phyloP scores from a whole-genome alignment of 345 rosid species.

The Boechera divaricarpa region DNA sequence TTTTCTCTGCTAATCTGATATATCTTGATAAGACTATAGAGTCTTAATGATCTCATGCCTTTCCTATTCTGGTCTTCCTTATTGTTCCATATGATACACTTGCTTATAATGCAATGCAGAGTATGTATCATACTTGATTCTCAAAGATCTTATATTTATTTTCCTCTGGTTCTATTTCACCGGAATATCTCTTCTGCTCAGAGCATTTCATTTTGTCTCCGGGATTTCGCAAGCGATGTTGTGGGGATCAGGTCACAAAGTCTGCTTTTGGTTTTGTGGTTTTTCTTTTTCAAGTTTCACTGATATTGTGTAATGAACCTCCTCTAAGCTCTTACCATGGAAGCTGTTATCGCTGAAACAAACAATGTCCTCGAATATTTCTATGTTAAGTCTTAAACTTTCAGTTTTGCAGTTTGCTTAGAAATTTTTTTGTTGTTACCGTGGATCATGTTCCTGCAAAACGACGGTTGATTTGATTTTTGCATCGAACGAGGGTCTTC shows the following conservation, averaged over 20 bases:
- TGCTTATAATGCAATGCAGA: background rate
- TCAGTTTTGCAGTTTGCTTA: constrained; percentile 1
- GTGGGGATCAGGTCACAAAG: background rate
- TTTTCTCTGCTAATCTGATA: background rate
- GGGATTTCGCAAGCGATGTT: background rate
- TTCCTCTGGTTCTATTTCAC: background rate
- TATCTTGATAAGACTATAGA: background rate
- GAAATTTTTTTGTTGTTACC: background rate
- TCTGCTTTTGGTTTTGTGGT: constrained; percentile 1
- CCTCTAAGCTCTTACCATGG: background rate
- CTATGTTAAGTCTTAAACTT: background rate
- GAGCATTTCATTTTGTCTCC: constrained; percentile 12
- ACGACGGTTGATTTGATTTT: too few relatives aligned
- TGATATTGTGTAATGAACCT: background rate
- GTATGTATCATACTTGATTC: background rate
- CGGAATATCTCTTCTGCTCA: background rate
- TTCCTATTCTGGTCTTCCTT: background rate
- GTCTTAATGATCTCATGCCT: background rate
- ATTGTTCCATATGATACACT: background rate
- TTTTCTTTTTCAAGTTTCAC: background rate
- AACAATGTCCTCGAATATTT: background rate
- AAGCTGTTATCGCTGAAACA: background rate
- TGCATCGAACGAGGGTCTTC: background rate
- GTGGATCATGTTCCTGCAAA: background rate
- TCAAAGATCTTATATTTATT: background rate